Conservation (phyloP, 306 rosid genomes). For the Dryas drummondii region DNA sequence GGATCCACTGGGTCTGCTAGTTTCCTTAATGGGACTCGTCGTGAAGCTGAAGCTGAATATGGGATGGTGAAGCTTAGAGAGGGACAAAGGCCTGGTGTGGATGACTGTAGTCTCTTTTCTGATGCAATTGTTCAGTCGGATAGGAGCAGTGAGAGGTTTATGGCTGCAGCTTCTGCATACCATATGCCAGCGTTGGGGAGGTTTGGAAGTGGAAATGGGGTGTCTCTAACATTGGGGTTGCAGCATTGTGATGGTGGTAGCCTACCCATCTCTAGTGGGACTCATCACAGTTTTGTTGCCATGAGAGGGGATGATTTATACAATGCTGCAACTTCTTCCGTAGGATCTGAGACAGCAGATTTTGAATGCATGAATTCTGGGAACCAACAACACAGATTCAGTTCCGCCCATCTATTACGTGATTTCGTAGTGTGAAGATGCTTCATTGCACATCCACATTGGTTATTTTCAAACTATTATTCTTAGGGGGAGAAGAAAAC, state of each 20-base stretch:
- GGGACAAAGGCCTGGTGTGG: conserved; percentile 47
- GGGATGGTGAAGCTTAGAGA: conserved; percentile 39
- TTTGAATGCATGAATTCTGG: conserved; percentile 51
- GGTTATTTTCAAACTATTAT: conserved; percentile 1
- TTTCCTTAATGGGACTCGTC: conserved; percentile 32
- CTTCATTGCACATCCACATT: conserved; percentile 23
- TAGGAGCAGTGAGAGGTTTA: conserved; percentile 43
- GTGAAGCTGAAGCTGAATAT: conserved; percentile 39
- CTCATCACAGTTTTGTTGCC: conserved; percentile 47
- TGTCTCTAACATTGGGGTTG: conserved; percentile 73
- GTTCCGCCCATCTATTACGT: conserved; percentile 50
- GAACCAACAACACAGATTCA: conserved; percentile 56
- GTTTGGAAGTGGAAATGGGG: conserved; percentile 50
- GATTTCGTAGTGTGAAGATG: conserved; percentile 60
- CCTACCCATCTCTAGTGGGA: conserved; percentile 43
- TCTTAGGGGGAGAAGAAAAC: conserved; percentile 13
- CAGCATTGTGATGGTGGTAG: conserved; percentile 72
- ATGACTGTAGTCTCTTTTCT: conserved; percentile 42
- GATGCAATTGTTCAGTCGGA: conserved; percentile 43
- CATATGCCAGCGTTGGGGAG: conserved; percentile 63
- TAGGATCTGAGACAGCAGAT: conserved; percentile 50
- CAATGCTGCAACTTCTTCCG: conserved; percentile 45
- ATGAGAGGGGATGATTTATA: conserved; percentile 59
- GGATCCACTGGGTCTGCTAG: conserved; percentile 35
- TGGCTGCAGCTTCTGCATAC: conserved; percentile 49